Evolutionary conservation across 2,329 filamentous ascomycete genomes (phyloP), one percentile per base, ranked within the genome.

Genomic region (Rhytidhysteron rufulum): DNA sequence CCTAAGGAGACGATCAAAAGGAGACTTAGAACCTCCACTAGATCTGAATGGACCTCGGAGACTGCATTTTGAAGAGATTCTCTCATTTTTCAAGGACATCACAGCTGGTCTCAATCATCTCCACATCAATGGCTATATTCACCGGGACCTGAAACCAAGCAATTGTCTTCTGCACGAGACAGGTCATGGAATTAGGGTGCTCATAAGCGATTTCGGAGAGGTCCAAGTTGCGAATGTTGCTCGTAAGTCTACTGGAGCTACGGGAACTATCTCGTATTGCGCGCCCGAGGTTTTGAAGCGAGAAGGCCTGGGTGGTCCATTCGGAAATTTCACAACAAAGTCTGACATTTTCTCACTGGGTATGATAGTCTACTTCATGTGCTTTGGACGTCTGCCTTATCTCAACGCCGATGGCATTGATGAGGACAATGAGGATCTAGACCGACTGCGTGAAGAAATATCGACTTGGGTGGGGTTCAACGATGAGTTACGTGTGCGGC

Each of bases 291-390:
- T 98, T 0, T 71, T 98, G 21, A 82, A 78, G 37, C 78, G 78
- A 50, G 83, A 76, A 25, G 66, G 61, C 31, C 67, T 77, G 0
- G 74, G 73, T 20, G 91, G 91, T 0, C 77, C 77, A 1, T 91
- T 87, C 53, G 89, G 86, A 6, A 95, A 97, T 59, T 98, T 98
- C 57, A 95, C 89, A 0, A 90, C 88, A 19, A 98, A 97, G 60
- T 96, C 90, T 0, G 93, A 98, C 58, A 86, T 98, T n/a, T 98
- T 98, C 65, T 96, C 90, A 1, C 72, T 98, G 0, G 93, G 93
- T 35, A 96, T 98, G 91, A 97, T 97, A 41, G 76, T 98, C 3
- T 95, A 97, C 64, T 98, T 98, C 59, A 85, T 98, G 75, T 98
- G 93, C 62, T 98, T 98, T 60, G 88, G 85, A 2, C 78, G 84